Base-by-base conservation (phyloP, 2,329 filamentous ascomycete genomes). In the Neofusicoccum cordaticola region DNA sequence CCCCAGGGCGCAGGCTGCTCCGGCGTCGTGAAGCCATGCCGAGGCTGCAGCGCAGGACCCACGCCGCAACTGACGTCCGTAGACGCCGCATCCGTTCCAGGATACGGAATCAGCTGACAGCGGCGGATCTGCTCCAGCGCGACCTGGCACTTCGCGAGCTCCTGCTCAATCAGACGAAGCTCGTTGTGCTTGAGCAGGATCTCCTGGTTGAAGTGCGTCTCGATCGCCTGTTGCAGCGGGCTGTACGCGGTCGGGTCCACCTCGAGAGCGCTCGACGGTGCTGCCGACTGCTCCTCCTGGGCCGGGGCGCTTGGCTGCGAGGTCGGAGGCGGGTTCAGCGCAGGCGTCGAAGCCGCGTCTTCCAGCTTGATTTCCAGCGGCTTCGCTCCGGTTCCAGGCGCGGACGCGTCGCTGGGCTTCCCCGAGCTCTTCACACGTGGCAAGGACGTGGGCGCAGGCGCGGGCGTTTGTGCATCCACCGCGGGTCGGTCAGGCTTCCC, bases 171-270 rank as follows among this genome's bases (percentile, higher is more conserved):
- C 70, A 97, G 84, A 65, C 93, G 91, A 66, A 98, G 81, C 81
- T 99, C 95, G 72, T 95, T 88, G 78, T 99, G 95, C 83, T 97
- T 98, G 75, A 96, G 81, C 68, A 98, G 81, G 62, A 98, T 93
- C 80, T 97, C 93, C 69, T 95, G 86, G 72, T 93, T 91, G 77
- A 98, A 90, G 78, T 97, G 91, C 67, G 92, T 88, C 74, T 93
- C 89, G 74, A 98, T 90, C 41, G 85, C 85, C 70, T 93, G 88
- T 73, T 87, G 87, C 68, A 90, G 84, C 65, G 80, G 81, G 42
- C 76, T 88, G 80, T 70, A 85, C 67, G 68, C 79, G 73, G 67
- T 69, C 68, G 47, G 66, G 66, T 58, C 64, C 66, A 62, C 51
- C 64, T 68, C 50, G 45, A 51, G 42, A 15, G 44, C 31, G 47